These are phyloP conservation scores for Coemansia sp. DNA, from an alignment of 371 early-diverging fungal species.

Conservation along the genomic window DNA sequence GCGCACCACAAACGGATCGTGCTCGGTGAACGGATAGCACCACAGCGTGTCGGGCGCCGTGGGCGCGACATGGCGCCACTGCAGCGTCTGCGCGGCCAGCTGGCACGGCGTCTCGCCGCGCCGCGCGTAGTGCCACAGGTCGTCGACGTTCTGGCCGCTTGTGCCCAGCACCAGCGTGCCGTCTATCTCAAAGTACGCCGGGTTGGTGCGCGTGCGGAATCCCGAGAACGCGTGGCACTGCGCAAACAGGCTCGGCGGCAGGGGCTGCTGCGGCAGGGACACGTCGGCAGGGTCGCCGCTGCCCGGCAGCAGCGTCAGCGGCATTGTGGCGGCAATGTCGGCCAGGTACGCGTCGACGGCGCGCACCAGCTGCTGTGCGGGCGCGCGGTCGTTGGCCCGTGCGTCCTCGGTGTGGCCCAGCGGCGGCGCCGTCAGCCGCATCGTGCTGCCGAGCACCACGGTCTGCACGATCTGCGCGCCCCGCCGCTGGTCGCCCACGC, in stretches of 20 bases:
- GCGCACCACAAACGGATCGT: constrained; percentile 82
- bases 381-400: constrained; percentile 33
- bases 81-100: constrained; percentile 68
- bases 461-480: constrained; percentile 39
- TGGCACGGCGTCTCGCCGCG: constrained; percentile 59
- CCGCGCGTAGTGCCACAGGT: constrained; percentile 66
- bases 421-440: constrained; percentile 31
- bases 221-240: constrained; percentile 58
- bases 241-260: constrained; percentile 67
- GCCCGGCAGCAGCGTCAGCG: constrained; percentile 87
- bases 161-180: constrained; percentile 70
- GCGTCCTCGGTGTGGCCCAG: constrained; percentile 43
- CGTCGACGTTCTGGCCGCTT: constrained; percentile 86
- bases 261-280: constrained; percentile 84
- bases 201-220: constrained; percentile 77
- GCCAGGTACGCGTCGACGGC: constrained; percentile 60
- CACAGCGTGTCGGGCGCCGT: constrained; percentile 92
- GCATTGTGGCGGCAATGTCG: constrained; percentile 61
- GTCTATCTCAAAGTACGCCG: constrained; percentile 69
- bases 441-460: constrained; percentile 36
- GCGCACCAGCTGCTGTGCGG: constrained; percentile 12
- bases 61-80: constrained; percentile 87
- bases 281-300: constrained; percentile 71
- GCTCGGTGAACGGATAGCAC: constrained; percentile 81
- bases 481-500: constrained; percentile 31